Conservation (phyloP, 2,329 filamentous ascomycete genomes). For the Colletotrichum kahawae region DNA sequence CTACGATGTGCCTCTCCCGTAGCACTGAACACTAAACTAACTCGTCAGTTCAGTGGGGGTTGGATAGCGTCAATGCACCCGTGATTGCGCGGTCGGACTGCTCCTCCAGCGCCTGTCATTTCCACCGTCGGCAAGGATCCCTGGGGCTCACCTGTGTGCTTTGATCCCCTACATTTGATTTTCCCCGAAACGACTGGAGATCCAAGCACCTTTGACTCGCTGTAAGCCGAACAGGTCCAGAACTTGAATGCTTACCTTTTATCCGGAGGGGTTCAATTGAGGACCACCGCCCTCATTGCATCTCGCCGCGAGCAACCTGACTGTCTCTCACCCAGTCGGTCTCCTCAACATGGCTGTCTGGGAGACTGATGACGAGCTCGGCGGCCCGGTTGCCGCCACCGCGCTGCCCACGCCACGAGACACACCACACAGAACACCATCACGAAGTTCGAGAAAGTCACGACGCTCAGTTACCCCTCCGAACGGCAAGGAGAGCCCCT, state of each 20-base stretch:
- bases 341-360: conserved; percentile 55
- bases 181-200: conserved; percentile 13
- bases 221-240: neutral
- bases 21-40: conserved; percentile 13
- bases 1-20: conserved; percentile 5
- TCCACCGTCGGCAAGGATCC: conserved; percentile 20
- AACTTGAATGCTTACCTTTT: conserved; percentile 13
- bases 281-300: neutral
- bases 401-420: conserved; percentile 73
- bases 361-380: conserved; percentile 69
- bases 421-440: conserved; percentile 75
- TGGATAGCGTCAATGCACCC: conserved; percentile 19
- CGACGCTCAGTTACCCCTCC: conserved; percentile 72
- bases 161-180: conserved; percentile 20
- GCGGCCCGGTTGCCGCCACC: conserved; percentile 55
- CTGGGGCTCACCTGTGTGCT: conserved; percentile 17
- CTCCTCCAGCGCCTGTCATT: conserved; percentile 10
- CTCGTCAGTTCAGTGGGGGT: conserved; percentile 16
- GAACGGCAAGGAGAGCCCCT: conserved; percentile 53
- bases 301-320: neutral
- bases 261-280: conserved; percentile 16
- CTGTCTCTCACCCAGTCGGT: neutral
- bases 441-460: conserved; percentile 65
- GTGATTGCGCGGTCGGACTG: conserved; percentile 19
- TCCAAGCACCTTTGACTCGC: conserved; percentile 16